These are phyloP conservation scores for Quercus cerris DNA, from an alignment of 306 rosid genomes.

Conservation along the genomic window DNA sequence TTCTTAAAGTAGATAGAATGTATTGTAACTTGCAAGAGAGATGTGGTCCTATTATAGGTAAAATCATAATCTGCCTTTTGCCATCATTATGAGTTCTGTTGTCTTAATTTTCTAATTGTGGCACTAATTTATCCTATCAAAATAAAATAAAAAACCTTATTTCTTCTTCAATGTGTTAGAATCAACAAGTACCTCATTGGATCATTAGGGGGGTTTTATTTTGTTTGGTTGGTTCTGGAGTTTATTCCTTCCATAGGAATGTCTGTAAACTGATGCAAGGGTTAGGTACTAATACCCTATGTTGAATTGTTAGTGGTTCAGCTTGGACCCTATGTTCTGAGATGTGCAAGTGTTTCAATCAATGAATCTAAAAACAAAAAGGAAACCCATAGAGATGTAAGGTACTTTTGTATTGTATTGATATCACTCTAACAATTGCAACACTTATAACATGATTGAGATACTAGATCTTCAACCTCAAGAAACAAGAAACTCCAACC, in stretches of 20 bases:
- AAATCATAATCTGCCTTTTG: not conserved
- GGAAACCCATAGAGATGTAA: not conserved
- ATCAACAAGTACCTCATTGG: not conserved
- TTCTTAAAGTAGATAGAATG: not conserved
- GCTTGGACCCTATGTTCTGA: too few species aligned
- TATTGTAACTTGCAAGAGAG: not conserved
- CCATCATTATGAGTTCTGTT: not conserved
- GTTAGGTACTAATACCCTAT: too few species aligned
- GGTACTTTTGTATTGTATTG: not conserved
- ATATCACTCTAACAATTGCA: not conserved
- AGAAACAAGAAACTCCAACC: slow-evolving; percentile 1
- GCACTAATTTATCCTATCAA: not conserved
- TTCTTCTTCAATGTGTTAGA: not conserved
- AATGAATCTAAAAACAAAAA: too few species aligned
- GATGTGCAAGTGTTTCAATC: too few species aligned
- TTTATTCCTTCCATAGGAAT: too few species aligned
- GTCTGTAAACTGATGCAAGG: too few species aligned
- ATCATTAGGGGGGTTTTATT: not conserved
- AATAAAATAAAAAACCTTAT: not conserved
- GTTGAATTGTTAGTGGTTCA: too few species aligned
- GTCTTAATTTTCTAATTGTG: not conserved
- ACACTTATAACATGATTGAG: not conserved
- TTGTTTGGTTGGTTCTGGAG: too few species aligned
- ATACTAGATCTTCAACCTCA: not conserved
- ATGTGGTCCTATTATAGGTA: not conserved